Base-by-base conservation (phyloP, 495 filamentous ascomycete species). In the Trichocladium antarcticum region DNA sequence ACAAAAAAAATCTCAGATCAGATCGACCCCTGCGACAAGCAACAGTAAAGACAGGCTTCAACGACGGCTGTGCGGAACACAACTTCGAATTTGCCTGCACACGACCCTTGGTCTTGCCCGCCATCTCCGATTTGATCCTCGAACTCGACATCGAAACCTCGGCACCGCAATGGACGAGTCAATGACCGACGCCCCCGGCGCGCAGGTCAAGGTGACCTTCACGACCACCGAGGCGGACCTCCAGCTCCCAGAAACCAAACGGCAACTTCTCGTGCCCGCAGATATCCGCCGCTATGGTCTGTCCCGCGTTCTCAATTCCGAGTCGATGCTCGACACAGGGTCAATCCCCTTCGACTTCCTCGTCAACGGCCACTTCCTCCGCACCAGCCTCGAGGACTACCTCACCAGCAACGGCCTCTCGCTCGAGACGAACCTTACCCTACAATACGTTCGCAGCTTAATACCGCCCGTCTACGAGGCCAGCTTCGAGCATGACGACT, bases 321-420 rank as follows among this genome's bases (percentile, higher is more conserved):
- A 75, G 60, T 74, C 71, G 15, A 83, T 97, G 58, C 79, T 96
- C 49, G 70, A 82, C 50, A 85, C 80, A 28, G 71, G 81, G 81
- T 84, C 90, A 12, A 78, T 95, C 32, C 92, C 92, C 22, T 87
- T 98, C 69, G 93, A 98, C 65, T 96, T 98, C 73, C 76, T 98
- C 51, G 79, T 93, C 66, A 87, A 89, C 58, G 92, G 93, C 57
- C 79, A 82, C 54, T 94, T 93, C 67, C 78, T 98, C 21, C 83
- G 86, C 35, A 84, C 87, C 21, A 86, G 83, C 28, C 76, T 98
- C 54, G 87, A 95, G 59, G 81, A 93, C 57, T 95, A 92, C 68
- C 78, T 98, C 42, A 81, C 79, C 19, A 69, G 76, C 53, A 83
- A 92, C 67, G 92, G 89, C 36, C 80, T 95, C 48, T 93, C 86